Conservation (phyloP, 1,284 basidiomycete genomes). For the Cutaneotrichosporon spelunceum region DNA sequence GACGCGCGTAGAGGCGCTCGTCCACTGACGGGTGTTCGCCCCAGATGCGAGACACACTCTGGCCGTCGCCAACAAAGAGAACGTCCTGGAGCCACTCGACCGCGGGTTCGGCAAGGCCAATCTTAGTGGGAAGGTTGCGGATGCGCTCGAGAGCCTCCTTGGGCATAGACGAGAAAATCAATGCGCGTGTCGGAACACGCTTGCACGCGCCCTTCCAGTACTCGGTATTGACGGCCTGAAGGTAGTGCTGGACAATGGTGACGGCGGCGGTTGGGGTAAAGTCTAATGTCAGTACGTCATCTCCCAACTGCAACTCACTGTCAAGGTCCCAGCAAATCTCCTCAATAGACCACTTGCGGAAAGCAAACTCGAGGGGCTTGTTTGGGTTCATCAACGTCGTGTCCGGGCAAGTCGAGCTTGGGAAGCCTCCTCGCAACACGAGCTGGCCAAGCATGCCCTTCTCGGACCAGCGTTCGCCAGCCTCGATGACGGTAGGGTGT, state of each 20-base stretch:
- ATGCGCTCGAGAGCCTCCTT: constrained; percentile 6
- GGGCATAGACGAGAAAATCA: not conserved
- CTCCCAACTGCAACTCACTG: not conserved
- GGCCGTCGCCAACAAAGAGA: constrained; percentile 2
- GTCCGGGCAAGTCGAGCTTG: not conserved
- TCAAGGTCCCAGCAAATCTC: constrained; percentile 8
- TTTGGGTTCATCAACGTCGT: not conserved
- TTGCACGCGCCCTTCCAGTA: not conserved
- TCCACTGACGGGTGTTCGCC: constrained; percentile 4
- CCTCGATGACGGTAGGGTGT: constrained; percentile 4
- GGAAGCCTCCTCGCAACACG: constrained; percentile 9
- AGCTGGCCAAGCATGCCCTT: constrained; percentile 3
- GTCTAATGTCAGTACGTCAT: not conserved
- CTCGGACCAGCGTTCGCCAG: constrained; percentile 3
- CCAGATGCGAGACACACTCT: constrained; percentile 7
- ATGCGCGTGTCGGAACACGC: not conserved
- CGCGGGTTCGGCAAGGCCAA: not conserved
- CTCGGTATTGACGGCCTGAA: not conserved
- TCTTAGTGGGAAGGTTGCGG: constrained; percentile 1
- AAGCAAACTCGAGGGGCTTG: constrained; percentile 2
- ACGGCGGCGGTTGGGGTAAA: not conserved
- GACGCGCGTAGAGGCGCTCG: constrained; percentile 7
- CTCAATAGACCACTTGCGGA: constrained; percentile 4
- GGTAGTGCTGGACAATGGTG: constrained; percentile 5
- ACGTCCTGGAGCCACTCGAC: constrained; percentile 11